Evolutionary conservation across 345 rosid genomes (phyloP), one percentile per base, ranked within the genome.

Genomic region (Pistacia integerrima): DNA sequence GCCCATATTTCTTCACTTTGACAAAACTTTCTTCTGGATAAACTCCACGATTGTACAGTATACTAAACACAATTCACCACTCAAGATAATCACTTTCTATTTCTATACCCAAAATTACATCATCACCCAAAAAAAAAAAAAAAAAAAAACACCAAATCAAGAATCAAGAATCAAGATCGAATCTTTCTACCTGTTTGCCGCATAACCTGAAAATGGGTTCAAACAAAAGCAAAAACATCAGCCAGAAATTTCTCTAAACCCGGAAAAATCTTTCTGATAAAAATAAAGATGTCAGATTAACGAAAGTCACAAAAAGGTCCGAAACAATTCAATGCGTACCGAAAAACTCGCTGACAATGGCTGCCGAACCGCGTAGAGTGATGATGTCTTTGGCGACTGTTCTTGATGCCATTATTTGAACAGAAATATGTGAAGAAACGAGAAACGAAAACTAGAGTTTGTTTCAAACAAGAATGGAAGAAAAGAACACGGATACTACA

Each of bases 1-100:
- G 97, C 38, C 99, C 99, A 62, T 92, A 96, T 74, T 96, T 96
- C 91, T 96, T 96, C 88, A 96, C 98, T 86, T 91, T 92, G 49
- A 51, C 91, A 64, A 93, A 93, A 64, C 93, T 91, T 82, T 93
- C 99, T 79, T 93, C 99, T 0, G 99, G 98, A 74, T 93, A 96
- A 54, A 93, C 95, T 78, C 94, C 99, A 0, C 99, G 90, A 82
- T 96, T 93, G 82, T 92, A 96, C n/a, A 96, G 85, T 61, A 93
- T 91, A 88, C 97, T 96, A 76, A 72, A 61, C 72, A 81, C 72
- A 81, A 79, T 46, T 54, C 35, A 65, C n/a, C 73, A 33, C 64
- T 49, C 30, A 80, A 35, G 16, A 79, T 65, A 84, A 60, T 74
- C 64, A 69, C 2, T 61, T 20, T 22, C 64, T 46, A 56, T 61